Base-by-base conservation (phyloP, 129 eudicot species). In the Deinandra increscens region DNA sequence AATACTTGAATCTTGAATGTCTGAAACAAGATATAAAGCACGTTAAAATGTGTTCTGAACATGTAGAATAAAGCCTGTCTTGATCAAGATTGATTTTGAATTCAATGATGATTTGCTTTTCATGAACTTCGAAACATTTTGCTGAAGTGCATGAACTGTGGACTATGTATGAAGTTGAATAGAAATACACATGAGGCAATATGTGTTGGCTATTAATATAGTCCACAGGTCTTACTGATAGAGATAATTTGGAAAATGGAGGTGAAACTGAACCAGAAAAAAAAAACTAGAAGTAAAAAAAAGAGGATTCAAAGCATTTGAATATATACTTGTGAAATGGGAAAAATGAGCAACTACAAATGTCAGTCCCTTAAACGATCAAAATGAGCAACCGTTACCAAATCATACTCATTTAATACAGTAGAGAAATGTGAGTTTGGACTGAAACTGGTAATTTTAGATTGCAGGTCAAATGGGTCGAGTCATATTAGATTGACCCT, bases 21-120 rank as follows among this genome's bases (percentile, higher is more conserved):
- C 80, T 76, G 70, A 70, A 60, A 69, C 80, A 60, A 50, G 70
- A 76, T 76, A 76, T 58, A 76, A 76, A 76, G 80, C 55, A 68
- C 70, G 70, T 60, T 69, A 49, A 38, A 68, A 69, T 76, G 75
- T 76, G 75, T 48, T 46, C 7, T 61, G 75, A 68, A 76, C 69
- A 42, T 68, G 79, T 56, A 66, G 68, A 58, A 69, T 76, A 76
- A 68, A 76, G 75, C 70, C 64, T 68, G 80, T 60, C 41, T 22
- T 76, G 70, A 76, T 60, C 75, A 48, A 61, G 19, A 29, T 14
- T 68, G 70, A 75, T 76, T 66, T 75, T 44, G 60, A 41, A 48
- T 36, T 64, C 54, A 64, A 33, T 64, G 71, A 64, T 29, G 45
- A 13, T 75, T 66, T 66, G 50, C 50, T 66, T 66, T 75, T 42